Evolutionary conservation across 495 filamentous ascomycete genomes (phyloP).

Genomic region (Xylaria scruposa): DNA sequence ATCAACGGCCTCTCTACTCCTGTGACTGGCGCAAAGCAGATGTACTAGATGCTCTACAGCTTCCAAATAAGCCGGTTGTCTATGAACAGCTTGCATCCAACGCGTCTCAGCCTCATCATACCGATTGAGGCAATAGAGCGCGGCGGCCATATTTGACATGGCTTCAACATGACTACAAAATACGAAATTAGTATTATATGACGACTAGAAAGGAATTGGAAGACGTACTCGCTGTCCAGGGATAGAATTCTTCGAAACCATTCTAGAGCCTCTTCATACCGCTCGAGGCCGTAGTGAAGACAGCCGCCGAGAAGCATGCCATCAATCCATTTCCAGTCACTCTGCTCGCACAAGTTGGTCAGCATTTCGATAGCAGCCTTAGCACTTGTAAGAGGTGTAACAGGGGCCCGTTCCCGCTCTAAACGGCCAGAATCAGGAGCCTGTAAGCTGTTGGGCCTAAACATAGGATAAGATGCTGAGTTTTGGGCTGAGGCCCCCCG

Average conservation of each 20-base stretch:
- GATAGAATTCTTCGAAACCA: slow-evolving; percentile 89
- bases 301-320: slow-evolving; percentile 94
- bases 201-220: slow-evolving; percentile 2
- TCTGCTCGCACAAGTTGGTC: slow-evolving; percentile 81
- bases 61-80: slow-evolving; percentile 91
- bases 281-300: slow-evolving; percentile 88
- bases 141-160: slow-evolving; percentile 90
- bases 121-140: slow-evolving; percentile 80
- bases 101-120: slow-evolving; percentile 84
- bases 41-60: slow-evolving; percentile 96
- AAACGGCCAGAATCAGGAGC: slow-evolving; percentile 29
- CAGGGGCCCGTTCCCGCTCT: slow-evolving; percentile 22
- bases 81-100: slow-evolving; percentile 83
- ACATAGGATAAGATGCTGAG: slow-evolving; percentile 36
- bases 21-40: slow-evolving; percentile 79
- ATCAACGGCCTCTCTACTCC: slow-evolving; percentile 84
- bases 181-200: slow-evolving; percentile 39
- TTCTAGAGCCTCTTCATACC: slow-evolving; percentile 82
- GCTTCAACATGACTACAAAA: slow-evolving; percentile 84
- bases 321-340: slow-evolving; percentile 92
- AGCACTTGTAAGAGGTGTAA: slow-evolving; percentile 57
- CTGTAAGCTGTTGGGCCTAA: slow-evolving; percentile 23
- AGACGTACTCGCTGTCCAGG: slow-evolving; percentile 76
- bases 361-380: slow-evolving; percentile 78
- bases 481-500: slow-evolving; percentile 28